Base-by-base conservation (phyloP, 345 rosid species). In the Lepidium sativum region DNA sequence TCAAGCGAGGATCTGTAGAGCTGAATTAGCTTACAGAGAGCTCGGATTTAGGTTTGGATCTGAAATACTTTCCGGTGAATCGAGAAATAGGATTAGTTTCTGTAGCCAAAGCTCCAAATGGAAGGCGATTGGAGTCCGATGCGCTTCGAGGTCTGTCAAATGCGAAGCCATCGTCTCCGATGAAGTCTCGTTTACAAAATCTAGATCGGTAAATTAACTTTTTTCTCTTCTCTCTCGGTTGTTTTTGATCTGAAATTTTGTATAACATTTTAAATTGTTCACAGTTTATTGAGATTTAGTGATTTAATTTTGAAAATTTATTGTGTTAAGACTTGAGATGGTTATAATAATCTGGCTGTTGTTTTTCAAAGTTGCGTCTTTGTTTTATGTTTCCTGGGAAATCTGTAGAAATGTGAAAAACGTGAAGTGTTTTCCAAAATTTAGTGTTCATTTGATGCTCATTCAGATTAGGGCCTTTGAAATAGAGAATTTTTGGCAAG, bases 171-270 rank as follows among this genome's bases (percentile, higher is more conserved):
- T 80, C 68, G 66, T 45, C 51, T 75, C 85, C 57, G 74, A 37
- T 38, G 25, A 21, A 10, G 44, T 4, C 8, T 44, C 75, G 10
- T 54, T 42, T 40, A 73, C 78, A 12, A 75, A 55, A n/a, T 48
- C 78, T 54, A 79, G 63, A 75, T 75, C 82, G 75, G 98, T 91
- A 73, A 27, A 79, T 71, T 53, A 58, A 29, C 6, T 8, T 27
- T 20, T 6, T 11, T 42, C 13, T 31, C 15, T n/a, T 37, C 5
- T 3, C 47, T 14, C 4, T 20, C 9, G 3, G 6, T 65, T 31
- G 44, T 9, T 17, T 8, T 14, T 25, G 16, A 34, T 44, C 25
- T 44, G 17, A 8, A 13, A 9, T 6, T 58, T 48, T 9, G 8
- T 37, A 8, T 0, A 0, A 13, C 8, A 13, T 18, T 38, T 5